Evolutionary conservation across 345 rosid species (phyloP).

Genomic region (Gossypium sturtianum): DNA sequence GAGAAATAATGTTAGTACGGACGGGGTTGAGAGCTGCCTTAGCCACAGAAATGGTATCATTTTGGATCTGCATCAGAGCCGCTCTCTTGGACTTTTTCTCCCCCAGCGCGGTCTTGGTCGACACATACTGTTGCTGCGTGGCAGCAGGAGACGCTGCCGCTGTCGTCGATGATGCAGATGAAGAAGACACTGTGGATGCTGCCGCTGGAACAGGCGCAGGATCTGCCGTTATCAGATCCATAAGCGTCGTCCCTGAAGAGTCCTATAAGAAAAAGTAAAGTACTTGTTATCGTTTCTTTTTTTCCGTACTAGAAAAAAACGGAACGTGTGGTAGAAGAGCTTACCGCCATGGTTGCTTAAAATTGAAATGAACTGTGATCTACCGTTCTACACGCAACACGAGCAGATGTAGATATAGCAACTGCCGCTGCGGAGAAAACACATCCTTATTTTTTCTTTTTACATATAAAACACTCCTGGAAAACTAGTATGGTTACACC

Average conservation of each 20-base stretch:
- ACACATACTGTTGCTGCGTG: conserved; percentile 24
- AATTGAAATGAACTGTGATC: neutral
- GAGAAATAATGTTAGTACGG: conserved; percentile 66
- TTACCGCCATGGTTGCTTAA: conserved; percentile 18
- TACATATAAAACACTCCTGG: no score
- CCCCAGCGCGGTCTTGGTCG: conserved; percentile 54
- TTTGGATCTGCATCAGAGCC: conserved; percentile 84
- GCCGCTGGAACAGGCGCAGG: conserved; percentile 47
- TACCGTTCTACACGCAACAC: neutral
- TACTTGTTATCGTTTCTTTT: neutral
- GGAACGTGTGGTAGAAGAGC: neutral
- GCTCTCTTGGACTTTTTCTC: conserved; percentile 84
- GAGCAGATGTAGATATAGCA: neutral
- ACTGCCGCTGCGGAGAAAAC: neutral
- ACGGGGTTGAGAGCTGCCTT: conserved; percentile 76
- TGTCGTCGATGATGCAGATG: conserved; percentile 28
- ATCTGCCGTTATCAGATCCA: conserved; percentile 98
- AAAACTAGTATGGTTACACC: no score
- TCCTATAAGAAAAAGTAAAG: conserved; percentile 39
- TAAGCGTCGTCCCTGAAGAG: conserved; percentile 80
- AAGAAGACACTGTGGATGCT: conserved; percentile 34
- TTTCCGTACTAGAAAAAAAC: neutral
- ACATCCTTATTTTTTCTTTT: neutral
- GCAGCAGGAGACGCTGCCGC: conserved; percentile 11
- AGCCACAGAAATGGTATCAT: conserved; percentile 84